These are phyloP conservation scores for Magnolia kwangsiensis DNA, from an alignment of 164 flowering plant species.

Conservation along the genomic window DNA sequence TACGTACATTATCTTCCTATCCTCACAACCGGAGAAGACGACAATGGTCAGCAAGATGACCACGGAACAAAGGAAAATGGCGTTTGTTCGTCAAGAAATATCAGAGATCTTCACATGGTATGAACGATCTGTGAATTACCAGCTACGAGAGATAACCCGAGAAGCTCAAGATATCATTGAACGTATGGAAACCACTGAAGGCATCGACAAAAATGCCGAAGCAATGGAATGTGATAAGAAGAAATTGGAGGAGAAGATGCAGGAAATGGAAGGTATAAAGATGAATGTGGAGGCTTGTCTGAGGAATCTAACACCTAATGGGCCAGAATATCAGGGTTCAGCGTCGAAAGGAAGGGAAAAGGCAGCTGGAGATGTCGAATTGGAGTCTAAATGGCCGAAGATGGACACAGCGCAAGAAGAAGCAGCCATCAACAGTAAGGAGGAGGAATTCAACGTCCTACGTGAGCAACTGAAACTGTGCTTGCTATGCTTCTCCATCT, in stretches of 20 bases:
- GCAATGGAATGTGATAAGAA: too few relatives aligned
- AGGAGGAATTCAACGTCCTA: not conserved
- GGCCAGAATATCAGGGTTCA: not conserved
- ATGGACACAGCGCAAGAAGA: not conserved
- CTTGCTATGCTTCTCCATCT: conserved; percentile 33
- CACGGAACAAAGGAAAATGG: too few relatives aligned
- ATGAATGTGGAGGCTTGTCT: not conserved
- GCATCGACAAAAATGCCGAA: not conserved
- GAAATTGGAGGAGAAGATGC: not conserved
- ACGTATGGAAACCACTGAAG: not conserved
- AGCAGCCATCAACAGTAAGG: not conserved
- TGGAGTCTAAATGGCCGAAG: not conserved
- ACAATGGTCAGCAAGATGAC: too few relatives aligned
- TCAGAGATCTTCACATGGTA: too few relatives aligned
- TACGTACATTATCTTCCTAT: too few relatives aligned
- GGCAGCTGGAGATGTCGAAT: not conserved
- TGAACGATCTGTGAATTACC: too few relatives aligned
- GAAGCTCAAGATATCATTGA: not conserved
- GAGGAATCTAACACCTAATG: not conserved
- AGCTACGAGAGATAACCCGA: not conserved
- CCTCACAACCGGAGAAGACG: too few relatives aligned
- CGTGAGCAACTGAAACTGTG: conserved; percentile 16
- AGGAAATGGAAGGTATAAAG: not conserved
- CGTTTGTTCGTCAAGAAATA: too few relatives aligned
- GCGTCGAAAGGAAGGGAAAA: not conserved